Conservation (phyloP, 257 asterid species). For the Phtheirospermum japonicum region DNA sequence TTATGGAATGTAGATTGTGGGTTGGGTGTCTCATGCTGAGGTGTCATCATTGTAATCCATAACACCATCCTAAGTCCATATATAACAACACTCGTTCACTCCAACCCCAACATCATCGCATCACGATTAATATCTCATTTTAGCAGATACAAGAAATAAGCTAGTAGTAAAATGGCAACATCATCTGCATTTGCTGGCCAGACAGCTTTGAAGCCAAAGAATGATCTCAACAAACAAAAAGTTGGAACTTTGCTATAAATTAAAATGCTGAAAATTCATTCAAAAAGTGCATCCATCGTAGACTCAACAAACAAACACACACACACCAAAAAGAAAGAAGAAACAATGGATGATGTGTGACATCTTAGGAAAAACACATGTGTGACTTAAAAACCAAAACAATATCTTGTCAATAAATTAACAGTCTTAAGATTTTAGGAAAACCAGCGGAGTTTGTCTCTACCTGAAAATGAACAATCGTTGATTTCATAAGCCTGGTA, state of each 20-base stretch:
- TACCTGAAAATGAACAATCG: no score
- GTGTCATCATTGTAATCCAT: slow-evolving; percentile 46
- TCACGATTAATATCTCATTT: neutral
- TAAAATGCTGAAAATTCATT: neutral
- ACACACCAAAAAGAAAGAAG: neutral
- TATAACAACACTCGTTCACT: slow-evolving; percentile 23
- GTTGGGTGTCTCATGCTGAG: slow-evolving; percentile 38
- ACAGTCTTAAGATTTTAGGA: neutral
- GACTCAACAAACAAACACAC: neutral
- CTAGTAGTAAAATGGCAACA: slow-evolving; percentile 48
- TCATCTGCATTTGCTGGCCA: slow-evolving; percentile 72
- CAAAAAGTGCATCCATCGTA: slow-evolving; percentile 15
- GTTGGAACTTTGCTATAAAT: slow-evolving; percentile 41
- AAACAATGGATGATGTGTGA: neutral
- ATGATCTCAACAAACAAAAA: slow-evolving; percentile 60
- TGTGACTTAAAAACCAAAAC: neutral
- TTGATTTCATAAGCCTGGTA: no score
- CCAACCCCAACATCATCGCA: slow-evolving; percentile 9
- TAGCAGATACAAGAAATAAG: neutral
- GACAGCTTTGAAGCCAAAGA: slow-evolving; percentile 58
- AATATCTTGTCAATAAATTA: neutral
- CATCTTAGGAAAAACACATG: neutral
- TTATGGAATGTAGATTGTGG: no score
- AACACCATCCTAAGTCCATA: slow-evolving; percentile 15
- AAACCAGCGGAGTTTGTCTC: slow-evolving; percentile 27